phyloP scores from a whole-genome alignment of 768 basidiomycete genomes.

The Artomyces pyxidatus region DNA sequence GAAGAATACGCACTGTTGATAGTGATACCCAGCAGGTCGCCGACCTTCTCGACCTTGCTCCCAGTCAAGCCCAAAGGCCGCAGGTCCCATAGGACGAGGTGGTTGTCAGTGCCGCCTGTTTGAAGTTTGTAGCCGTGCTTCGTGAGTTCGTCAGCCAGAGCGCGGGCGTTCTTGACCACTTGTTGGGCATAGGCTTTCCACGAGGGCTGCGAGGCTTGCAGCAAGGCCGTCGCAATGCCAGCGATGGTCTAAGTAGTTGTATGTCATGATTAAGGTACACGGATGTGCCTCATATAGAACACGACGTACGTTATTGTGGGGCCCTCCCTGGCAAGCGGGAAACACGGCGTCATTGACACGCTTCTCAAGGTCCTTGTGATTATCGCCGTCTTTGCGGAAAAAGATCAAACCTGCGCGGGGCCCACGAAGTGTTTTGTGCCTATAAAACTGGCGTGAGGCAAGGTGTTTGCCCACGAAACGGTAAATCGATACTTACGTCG shows the following conservation, averaged over 20 bases:
- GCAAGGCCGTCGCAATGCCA: slow-evolving; percentile 85
- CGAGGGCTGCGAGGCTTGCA: slow-evolving; percentile 82
- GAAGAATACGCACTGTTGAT: slow-evolving; percentile 71
- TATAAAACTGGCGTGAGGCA: slow-evolving; percentile 23
- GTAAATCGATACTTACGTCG: slow-evolving; percentile 52
- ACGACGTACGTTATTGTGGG: slow-evolving; percentile 90
- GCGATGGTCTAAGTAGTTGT: slow-evolving; percentile 68
- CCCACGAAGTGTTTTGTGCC: slow-evolving; percentile 98
- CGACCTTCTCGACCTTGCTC: slow-evolving; percentile 96
- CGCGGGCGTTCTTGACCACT: slow-evolving; percentile 81
- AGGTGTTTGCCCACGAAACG: background rate
- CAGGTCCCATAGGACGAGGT: slow-evolving; percentile 96
- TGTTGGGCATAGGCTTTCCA: slow-evolving; percentile 92
- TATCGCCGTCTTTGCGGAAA: slow-evolving; percentile 88
- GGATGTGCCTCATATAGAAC: too few relatives aligned
- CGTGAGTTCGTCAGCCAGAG: slow-evolving; percentile 65
- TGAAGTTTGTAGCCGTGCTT: slow-evolving; percentile 91
- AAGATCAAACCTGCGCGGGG: slow-evolving; percentile 97
- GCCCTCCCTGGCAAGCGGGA: slow-evolving; percentile 99
- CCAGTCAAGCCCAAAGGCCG: slow-evolving; percentile 95
- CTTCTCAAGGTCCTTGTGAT: slow-evolving; percentile 83
- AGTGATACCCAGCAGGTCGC: slow-evolving; percentile 93
- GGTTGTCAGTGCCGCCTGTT: slow-evolving; percentile 95
- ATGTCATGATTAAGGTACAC: background rate
- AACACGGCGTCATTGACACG: slow-evolving; percentile 98